Evolutionary conservation across 2,329 filamentous ascomycete genomes (phyloP).

Genomic region (Aspergillus versicolor): DNA sequence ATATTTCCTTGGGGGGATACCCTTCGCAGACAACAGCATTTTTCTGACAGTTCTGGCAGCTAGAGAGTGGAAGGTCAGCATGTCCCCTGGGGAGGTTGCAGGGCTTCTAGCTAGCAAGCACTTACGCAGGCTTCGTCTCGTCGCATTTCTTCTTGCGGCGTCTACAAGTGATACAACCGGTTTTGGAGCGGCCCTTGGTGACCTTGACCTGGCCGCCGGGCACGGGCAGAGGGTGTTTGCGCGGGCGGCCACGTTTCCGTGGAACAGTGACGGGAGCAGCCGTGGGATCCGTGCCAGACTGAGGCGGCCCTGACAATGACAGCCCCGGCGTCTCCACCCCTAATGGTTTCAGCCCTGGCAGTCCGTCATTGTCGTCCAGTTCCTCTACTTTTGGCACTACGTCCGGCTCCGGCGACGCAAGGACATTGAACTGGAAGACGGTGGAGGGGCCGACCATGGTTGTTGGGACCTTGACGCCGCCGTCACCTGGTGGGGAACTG

Average conservation of each 20-base stretch:
- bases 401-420: constrained; percentile 21
- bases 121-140: constrained; percentile 44
- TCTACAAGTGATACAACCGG: constrained; percentile 59
- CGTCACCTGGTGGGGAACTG: constrained; percentile 21
- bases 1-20: constrained; percentile 81
- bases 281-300: constrained; percentile 18
- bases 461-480: constrained; percentile 20
- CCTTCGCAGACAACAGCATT: constrained; percentile 90
- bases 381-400: constrained; percentile 57
- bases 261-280: constrained; percentile 36
- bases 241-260: constrained; percentile 73
- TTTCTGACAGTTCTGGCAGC: constrained; percentile 77
- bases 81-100: neutral
- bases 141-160: constrained; percentile 62
- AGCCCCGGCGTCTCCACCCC: constrained; percentile 24
- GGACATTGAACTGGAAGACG: constrained; percentile 24
- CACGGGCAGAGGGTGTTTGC: constrained; percentile 71
- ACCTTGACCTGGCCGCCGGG: constrained; percentile 65
- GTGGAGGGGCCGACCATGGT: constrained; percentile 22
- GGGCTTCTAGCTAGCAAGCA: constrained; percentile 30
- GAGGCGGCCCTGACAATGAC: too few relatives aligned
- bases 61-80: constrained; percentile 11
- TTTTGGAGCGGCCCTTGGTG: constrained; percentile 68
- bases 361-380: constrained; percentile 44
- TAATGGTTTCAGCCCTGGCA: constrained; percentile 32